Evolutionary conservation across 768 basidiomycete species (phyloP).

Genomic region (Collybia mongolica): DNA sequence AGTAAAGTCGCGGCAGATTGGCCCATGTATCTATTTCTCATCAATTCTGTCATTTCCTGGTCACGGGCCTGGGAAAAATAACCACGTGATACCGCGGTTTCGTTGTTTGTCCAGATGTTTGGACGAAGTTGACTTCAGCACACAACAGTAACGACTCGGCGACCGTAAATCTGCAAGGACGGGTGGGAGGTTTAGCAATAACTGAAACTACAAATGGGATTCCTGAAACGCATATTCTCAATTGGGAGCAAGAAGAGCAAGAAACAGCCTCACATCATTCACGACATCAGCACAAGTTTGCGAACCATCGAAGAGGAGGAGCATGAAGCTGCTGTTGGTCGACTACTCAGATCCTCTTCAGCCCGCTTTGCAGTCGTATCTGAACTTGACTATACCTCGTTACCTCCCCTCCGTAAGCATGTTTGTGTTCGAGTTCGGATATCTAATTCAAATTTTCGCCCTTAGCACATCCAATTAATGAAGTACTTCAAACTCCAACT

Average conservation of each 20-base stretch:
- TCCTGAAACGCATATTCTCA: constrained; percentile 70
- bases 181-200: constrained; percentile 12
- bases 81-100: constrained; percentile 30
- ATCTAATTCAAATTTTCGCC: neutral
- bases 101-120: constrained; percentile 19
- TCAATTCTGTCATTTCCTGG: no score
- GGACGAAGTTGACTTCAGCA: constrained; percentile 33
- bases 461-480: constrained; percentile 68
- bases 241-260: constrained; percentile 64
- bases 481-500: constrained; percentile 46
- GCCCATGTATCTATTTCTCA: no score
- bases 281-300: constrained; percentile 19
- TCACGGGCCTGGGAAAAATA: constrained; percentile 1
- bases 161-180: constrained; percentile 4
- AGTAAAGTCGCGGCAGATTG: no score
- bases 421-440: neutral
- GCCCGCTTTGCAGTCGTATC: constrained; percentile 58
- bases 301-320: constrained; percentile 44
- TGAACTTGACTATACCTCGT: constrained; percentile 52
- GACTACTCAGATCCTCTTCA: constrained; percentile 73
- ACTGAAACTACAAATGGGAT: constrained; percentile 47
- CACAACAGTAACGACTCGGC: constrained; percentile 13
- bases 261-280: constrained; percentile 26
- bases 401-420: constrained; percentile 72
- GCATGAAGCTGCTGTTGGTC: constrained; percentile 43